Base-by-base conservation (phyloP, 345 rosid genomes). In the Eucalyptus melliodora region DNA sequence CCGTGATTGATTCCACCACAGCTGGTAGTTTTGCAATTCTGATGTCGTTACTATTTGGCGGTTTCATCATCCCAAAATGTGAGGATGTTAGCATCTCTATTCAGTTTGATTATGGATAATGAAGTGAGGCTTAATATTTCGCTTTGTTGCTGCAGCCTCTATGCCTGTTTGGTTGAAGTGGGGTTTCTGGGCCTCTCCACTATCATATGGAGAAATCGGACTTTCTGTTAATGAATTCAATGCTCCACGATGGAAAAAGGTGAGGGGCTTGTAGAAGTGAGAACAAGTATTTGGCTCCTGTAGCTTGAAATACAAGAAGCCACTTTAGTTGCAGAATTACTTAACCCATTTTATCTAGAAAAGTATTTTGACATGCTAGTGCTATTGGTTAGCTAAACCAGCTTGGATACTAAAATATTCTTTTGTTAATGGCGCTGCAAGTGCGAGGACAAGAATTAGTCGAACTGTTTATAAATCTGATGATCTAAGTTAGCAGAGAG, bases 211-310 rank as follows among this genome's bases (percentile, higher is more conserved):
- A 8, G 96, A 93, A 90, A 96, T 96, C 45, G 99, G 96, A 9
- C 90, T 96, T 83, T 89, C 95, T 3, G 92, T 92, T 26, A 97
- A 96, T 69, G 98, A 97, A 85, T 96, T 97, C 88, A 94, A 92
- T 49, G 95, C 98, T 89, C 96, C 97, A 15, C 88, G 99, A n/a
- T 95, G 99, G 98, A 92, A 94, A 59, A 91, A 94, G 93, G 98
- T 96, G 86, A 86, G 59, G 87, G 81, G 42, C 65, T 88, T 19
- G 14, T 27, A 69, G 56, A 53, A 59, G 40, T n/a, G 60, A 86
- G 60, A 86, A 50, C 27, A 86, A 86, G 26, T 26, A 27, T n/a
- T 86, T 50, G 55, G 37, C 40, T 47, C 40, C 40, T 50, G 42
- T 11, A 50, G 27, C 47, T 77, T 11, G 15, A 77, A 72, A 77